Conservation (phyloP, 106 monocot species). For the Allium sativum region DNA sequence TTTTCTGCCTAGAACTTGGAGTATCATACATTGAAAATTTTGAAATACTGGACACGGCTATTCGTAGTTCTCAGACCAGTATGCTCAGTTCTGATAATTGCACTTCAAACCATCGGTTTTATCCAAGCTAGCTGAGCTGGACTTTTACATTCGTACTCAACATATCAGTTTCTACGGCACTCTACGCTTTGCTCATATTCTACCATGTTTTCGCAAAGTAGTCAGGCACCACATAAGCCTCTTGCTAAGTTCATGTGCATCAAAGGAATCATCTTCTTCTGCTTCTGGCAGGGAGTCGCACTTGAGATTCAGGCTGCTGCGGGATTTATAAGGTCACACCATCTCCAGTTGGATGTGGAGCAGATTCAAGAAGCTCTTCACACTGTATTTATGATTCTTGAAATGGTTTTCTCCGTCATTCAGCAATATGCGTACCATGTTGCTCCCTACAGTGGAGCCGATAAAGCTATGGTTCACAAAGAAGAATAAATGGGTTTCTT, state of each 20-base stretch:
- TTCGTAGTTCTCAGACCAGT: slow-evolving; percentile 83
- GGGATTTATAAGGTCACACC: slow-evolving; percentile 69
- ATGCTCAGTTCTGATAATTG: slow-evolving; percentile 77
- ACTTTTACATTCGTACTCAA: slow-evolving; percentile 69
- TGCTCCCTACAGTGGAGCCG: slow-evolving; percentile 59
- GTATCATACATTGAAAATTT: slow-evolving; percentile 63
- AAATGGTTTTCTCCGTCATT: slow-evolving; percentile 90
- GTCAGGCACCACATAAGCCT: slow-evolving; percentile 67
- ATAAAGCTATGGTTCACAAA: slow-evolving; percentile 39
- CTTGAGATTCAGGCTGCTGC: slow-evolving; percentile 47
- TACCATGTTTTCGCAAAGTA: slow-evolving; percentile 96
- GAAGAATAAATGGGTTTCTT: slow-evolving; percentile 48
- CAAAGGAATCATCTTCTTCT: slow-evolving; percentile 96
- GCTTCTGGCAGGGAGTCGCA: slow-evolving; percentile 83
- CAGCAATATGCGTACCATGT: slow-evolving; percentile 87
- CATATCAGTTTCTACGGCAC: slow-evolving; percentile 87
- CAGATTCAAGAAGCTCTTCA: slow-evolving; percentile 90
- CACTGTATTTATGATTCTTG: slow-evolving; percentile 64
- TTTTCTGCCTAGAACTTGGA: too few species aligned
- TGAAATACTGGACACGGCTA: slow-evolving; percentile 97
- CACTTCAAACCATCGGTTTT: slow-evolving; percentile 49
- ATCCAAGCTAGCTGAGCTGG: slow-evolving; percentile 82
- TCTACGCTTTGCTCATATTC: slow-evolving; percentile 83
- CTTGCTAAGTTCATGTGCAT: slow-evolving; percentile 93
- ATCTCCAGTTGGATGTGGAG: slow-evolving; percentile 92